Conservation (phyloP, 352 stramenopile species). For the Aphanomyces astaci region DNA sequence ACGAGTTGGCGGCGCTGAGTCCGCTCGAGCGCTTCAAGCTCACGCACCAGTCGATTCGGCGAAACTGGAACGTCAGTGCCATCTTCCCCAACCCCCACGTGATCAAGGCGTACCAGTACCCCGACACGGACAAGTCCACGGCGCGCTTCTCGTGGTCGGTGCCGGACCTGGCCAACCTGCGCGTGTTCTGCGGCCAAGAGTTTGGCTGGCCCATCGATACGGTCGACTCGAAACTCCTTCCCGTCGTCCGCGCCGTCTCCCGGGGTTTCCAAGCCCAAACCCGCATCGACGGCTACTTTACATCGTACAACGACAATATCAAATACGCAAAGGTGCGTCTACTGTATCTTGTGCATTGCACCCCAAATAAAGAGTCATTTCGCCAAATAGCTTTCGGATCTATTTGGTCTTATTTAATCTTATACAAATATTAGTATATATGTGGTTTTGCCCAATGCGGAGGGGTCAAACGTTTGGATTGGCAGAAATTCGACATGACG, state of each 20-base stretch:
- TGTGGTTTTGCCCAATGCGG: too few species aligned
- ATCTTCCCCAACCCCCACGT: constrained; percentile 91
- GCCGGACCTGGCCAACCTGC: constrained; percentile 82
- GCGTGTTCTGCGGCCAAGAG: constrained; percentile 78
- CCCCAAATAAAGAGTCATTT: too few species aligned
- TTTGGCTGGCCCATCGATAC: constrained; percentile 92
- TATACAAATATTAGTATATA: too few species aligned
- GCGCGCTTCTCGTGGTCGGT: constrained; percentile 89
- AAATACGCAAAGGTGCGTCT: constrained; percentile 85
- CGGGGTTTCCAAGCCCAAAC: constrained; percentile 56
- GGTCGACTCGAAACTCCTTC: constrained; percentile 83
- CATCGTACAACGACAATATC: constrained; percentile 93
- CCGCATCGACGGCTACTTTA: constrained; percentile 93
- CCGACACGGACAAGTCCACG: constrained; percentile 77
- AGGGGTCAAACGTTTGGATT: too few species aligned
- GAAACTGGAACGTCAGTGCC: constrained; percentile 88
- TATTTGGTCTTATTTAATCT: too few species aligned
- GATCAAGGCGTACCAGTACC: constrained; percentile 89
- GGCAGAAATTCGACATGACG: too few species aligned
- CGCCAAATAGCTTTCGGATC: too few species aligned
- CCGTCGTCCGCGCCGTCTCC: constrained; percentile 62
- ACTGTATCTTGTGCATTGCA: too few species aligned
- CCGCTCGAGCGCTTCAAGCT: constrained; percentile 77
- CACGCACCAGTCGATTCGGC: constrained; percentile 85
- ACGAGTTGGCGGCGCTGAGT: constrained; percentile 39